phyloP scores from a whole-genome alignment of 2,329 filamentous ascomycete genomes.

The Botrytis byssoidea region DNA sequence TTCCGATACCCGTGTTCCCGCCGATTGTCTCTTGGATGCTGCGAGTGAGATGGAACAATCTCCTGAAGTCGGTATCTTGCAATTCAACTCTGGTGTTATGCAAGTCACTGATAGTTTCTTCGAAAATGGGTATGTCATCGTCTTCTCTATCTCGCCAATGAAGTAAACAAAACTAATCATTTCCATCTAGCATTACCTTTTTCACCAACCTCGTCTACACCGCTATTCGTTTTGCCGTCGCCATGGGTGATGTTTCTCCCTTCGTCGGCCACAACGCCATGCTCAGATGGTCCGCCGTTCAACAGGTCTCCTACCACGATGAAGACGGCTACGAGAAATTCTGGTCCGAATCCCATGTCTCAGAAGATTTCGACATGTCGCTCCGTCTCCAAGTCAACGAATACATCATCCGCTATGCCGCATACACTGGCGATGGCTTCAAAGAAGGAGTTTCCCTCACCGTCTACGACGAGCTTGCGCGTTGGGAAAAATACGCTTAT shows the following conservation, averaged over 20 bases:
- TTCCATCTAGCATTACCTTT: conserved; percentile 54
- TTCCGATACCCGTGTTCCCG: conserved; percentile 75
- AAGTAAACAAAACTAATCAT: neutral
- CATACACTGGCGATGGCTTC: conserved; percentile 74
- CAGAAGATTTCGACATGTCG: conserved; percentile 81
- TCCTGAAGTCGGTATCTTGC: conserved; percentile 75
- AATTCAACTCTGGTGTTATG: conserved; percentile 77
- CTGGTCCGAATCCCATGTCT: conserved; percentile 79
- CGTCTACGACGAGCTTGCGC: conserved; percentile 78
- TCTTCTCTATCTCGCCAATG: neutral
- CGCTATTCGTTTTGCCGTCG: conserved; percentile 73
- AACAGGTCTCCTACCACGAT: conserved; percentile 69
- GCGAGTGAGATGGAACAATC: conserved; percentile 81
- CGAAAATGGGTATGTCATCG: conserved; percentile 51
- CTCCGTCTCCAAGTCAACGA: conserved; percentile 70
- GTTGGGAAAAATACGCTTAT: conserved; percentile 87
- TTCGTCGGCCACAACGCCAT: conserved; percentile 82
- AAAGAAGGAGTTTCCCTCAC: conserved; percentile 82
- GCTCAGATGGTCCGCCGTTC: conserved; percentile 72
- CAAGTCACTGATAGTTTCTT: conserved; percentile 73
- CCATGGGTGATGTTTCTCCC: conserved; percentile 73
- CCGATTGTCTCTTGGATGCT: conserved; percentile 74
- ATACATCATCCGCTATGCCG: conserved; percentile 70
- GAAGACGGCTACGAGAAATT: conserved; percentile 74
- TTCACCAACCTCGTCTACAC: conserved; percentile 75